These are phyloP conservation scores for Brassica incana DNA, from an alignment of 345 rosid genomes.

Conservation along the genomic window DNA sequence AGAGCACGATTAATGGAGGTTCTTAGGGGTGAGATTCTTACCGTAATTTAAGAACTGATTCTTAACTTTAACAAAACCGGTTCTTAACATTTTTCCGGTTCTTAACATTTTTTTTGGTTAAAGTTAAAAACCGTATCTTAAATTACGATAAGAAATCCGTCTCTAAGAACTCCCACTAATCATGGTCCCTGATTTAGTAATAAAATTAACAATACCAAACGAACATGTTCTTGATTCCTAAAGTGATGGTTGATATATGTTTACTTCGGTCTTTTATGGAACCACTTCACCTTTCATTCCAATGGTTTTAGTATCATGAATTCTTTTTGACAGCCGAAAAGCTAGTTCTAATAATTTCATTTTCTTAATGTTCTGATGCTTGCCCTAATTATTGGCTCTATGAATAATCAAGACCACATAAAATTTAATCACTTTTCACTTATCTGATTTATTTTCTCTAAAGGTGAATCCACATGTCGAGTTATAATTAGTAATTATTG, in stretches of 20 bases:
- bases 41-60: too few relatives aligned
- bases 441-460: background rate
- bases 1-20: background rate
- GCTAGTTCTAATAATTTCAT: background rate
- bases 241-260: conserved; percentile 32
- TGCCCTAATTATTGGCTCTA: background rate
- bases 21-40: too few relatives aligned
- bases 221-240: conserved; percentile 37
- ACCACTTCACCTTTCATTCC: conserved; percentile 27
- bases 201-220: conserved; percentile 2
- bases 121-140: too few relatives aligned
- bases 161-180: too few relatives aligned
- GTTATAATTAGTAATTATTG: background rate
- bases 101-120: too few relatives aligned
- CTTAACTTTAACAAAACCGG: too few relatives aligned
- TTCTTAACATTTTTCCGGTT: too few relatives aligned
- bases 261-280: conserved; percentile 19
- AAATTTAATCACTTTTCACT: background rate
- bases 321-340: conserved; percentile 21
- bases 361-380: conserved; percentile 30
- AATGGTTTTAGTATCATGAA: conserved; percentile 15
- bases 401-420: conserved; percentile 6
- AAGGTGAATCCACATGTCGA: conserved; percentile 23
- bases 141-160: too few relatives aligned
- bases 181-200: conserved; percentile 8